These are phyloP conservation scores for Buxus sempervirens DNA, from an alignment of 164 flowering plant species.

Conservation along the genomic window DNA sequence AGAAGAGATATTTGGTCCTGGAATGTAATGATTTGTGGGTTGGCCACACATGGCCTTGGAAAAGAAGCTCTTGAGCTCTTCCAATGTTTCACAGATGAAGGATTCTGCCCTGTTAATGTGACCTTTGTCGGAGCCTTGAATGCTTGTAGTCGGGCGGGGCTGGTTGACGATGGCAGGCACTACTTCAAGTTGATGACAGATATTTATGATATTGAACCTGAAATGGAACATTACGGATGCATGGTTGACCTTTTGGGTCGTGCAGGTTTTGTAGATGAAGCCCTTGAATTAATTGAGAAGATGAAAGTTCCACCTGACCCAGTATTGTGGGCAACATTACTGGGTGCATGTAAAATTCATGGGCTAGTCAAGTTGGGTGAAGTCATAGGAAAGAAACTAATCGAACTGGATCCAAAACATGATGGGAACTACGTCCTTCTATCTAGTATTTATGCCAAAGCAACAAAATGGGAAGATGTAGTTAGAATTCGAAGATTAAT, in stretches of 20 bases:
- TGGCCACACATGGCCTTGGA: slow-evolving; percentile 44
- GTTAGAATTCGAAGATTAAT: slow-evolving; percentile 51
- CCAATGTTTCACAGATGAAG: slow-evolving; percentile 25
- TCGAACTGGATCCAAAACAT: slow-evolving; percentile 40
- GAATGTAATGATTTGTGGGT: slow-evolving; percentile 56
- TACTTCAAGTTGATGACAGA: slow-evolving; percentile 42
- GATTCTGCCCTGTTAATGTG: slow-evolving; percentile 32
- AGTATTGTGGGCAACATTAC: slow-evolving; percentile 48
- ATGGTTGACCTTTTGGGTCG: slow-evolving; percentile 58
- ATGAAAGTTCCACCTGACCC: slow-evolving; percentile 40
- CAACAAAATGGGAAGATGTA: slow-evolving; percentile 65
- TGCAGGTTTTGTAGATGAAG: slow-evolving; percentile 46
- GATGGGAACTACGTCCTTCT: slow-evolving; percentile 50
- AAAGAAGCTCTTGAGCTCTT: slow-evolving; percentile 40
- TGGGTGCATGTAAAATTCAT: slow-evolving; percentile 46
- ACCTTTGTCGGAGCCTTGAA: slow-evolving; percentile 46
- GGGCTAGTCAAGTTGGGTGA: slow-evolving; percentile 43
- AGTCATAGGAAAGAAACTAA: slow-evolving; percentile 36
- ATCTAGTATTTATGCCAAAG: slow-evolving; percentile 56
- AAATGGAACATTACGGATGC: slow-evolving; percentile 61
- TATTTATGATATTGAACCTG: slow-evolving; percentile 35
- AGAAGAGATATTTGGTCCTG: slow-evolving; percentile 33
- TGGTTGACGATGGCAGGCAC: slow-evolving; percentile 36
- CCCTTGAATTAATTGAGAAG: slow-evolving; percentile 33
- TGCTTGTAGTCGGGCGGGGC: slow-evolving; percentile 50